These are phyloP conservation scores for Naganishia onofrii DNA, from an alignment of 768 basidiomycete genomes.

Conservation along the genomic window DNA sequence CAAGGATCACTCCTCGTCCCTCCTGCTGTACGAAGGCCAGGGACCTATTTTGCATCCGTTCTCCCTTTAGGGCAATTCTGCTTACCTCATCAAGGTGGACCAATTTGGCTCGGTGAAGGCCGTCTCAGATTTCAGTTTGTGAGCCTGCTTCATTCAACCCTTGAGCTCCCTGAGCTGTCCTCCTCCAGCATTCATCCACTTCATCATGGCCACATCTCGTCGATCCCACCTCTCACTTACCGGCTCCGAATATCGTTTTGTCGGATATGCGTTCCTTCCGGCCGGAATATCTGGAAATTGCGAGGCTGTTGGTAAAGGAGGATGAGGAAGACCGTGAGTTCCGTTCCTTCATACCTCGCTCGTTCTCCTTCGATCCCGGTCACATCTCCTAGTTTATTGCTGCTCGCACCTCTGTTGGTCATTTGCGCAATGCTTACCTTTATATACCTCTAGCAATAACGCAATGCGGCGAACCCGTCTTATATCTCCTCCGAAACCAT, in stretches of 20 bases:
- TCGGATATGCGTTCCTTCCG: background rate
- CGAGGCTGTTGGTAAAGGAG: background rate
- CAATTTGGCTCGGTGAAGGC: conserved; percentile 11
- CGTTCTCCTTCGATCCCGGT: background rate
- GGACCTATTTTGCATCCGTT: background rate
- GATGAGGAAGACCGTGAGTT: background rate
- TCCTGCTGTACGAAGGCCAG: no score
- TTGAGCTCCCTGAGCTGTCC: no score
- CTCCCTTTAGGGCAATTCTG: background rate
- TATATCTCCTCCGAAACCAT: background rate
- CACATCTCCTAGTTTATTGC: no score
- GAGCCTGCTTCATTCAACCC: no score
- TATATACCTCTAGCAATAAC: background rate
- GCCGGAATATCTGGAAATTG: background rate
- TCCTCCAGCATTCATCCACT: no score
- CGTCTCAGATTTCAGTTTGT: background rate
- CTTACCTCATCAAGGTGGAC: background rate
- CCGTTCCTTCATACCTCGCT: background rate
- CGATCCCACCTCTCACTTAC: no score
- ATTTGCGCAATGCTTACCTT: no score
- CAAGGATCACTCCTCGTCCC: no score
- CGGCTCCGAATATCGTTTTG: no score
- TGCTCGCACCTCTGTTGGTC: no score
- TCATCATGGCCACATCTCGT: no score
- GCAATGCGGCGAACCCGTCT: background rate